These are phyloP conservation scores for Rhizophagus sp. DNA, from an alignment of 192 early-diverging fungal species.

Conservation along the genomic window DNA sequence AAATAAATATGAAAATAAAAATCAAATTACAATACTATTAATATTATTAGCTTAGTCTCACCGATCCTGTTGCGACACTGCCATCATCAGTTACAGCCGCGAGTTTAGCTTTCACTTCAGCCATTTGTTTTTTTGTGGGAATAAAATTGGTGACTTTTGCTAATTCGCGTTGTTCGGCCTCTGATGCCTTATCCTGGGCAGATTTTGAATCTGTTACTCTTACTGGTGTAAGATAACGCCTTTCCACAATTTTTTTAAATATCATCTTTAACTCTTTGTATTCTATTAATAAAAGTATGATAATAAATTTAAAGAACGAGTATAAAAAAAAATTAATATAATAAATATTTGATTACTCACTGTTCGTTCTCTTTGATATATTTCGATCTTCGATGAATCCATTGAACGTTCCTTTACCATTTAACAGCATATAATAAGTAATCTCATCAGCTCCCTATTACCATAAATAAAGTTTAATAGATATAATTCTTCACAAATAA, in stretches of 20 bases:
- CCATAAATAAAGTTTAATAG: neutral
- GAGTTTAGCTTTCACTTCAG: constrained; percentile 48
- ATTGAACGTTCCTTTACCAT: constrained; percentile 35
- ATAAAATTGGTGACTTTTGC: constrained; percentile 53
- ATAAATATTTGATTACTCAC: neutral
- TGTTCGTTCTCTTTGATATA: constrained; percentile 26
- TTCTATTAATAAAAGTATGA: constrained; percentile 16
- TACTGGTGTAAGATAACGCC: constrained; percentile 63
- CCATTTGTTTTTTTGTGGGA: constrained; percentile 65
- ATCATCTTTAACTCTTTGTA: constrained; percentile 27
- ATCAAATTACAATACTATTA: neutral
- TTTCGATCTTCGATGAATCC: constrained; percentile 23
- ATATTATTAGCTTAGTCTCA: neutral
- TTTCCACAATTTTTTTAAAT: constrained; percentile 58
- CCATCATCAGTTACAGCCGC: constrained; percentile 51
- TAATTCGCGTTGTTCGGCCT: constrained; percentile 56
- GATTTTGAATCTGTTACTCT: constrained; percentile 59
- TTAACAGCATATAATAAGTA: constrained; percentile 28
- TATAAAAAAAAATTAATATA: neutral
- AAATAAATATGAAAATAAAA: neutral
- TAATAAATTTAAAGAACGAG: neutral
- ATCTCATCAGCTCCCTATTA: constrained; percentile 19
- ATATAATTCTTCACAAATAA: neutral
- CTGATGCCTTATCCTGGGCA: constrained; percentile 59
- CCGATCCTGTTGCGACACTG: constrained; percentile 28